Evolutionary conservation across 176 grass and related monocot species (phyloP), one percentile per base, ranked within the genome.

Genomic region (Metroxylon sagu): DNA sequence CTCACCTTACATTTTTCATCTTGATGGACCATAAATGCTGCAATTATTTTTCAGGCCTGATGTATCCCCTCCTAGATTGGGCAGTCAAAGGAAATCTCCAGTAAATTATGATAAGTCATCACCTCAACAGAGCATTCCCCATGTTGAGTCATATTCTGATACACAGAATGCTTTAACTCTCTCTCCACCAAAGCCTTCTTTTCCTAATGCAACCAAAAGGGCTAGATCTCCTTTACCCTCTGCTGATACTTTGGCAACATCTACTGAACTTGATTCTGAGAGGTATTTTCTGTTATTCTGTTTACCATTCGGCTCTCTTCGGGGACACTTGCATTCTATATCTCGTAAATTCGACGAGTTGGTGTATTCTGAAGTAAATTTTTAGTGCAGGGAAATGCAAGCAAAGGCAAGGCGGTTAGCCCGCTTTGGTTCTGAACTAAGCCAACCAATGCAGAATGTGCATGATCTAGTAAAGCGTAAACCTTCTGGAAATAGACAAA

Each of bases 331-430:
- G 26, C 35, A 59, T 43, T 60, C 18, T 39, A 26, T 63, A 48
- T 25, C 39, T 59, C 31, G 49, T 29, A 15, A 48, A 52, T 53
- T 35, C 48, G 35, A 70, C 12, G 1, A 0, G 23, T 29, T 26
- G 21, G 21, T 23, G 21, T 23, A 23, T 23, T 23, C 10, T 43
- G 18, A 55, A 15, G 19, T 19, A 19, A 43, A 54, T 19, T 18
- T 23, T 25, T 2, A 50, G 3, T 51, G 30, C 55, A 97, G 92
- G 71, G 92, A 97, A 84, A 67, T 78, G 51, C 74, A 88, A 77
- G 92, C 84, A 67, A 91, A 97, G 80, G 87, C 84, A 25, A 97
- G 76, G 63, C 81, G 92, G 4, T 67, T 91, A 58, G 81, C 92
- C 66, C 92, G 92, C 69, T 97, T 97, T 63, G 66, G 62, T 61